Conservation (phyloP, 176 grass and related monocot species). For the Dendrocalamus sinicus region DNA sequence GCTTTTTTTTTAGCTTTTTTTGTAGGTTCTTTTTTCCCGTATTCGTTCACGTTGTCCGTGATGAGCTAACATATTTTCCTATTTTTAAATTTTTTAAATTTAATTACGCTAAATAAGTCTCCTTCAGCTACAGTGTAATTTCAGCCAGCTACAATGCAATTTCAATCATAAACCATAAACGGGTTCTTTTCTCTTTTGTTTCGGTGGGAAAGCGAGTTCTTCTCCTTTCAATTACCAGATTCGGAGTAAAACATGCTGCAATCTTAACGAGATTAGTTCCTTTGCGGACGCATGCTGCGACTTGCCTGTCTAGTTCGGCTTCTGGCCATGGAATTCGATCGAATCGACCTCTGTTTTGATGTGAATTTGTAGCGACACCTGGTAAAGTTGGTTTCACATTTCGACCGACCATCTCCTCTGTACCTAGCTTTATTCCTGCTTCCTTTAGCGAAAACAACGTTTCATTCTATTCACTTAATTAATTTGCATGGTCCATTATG, state of each 20-base stretch:
- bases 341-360: neutral
- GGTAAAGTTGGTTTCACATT: constrained; percentile 1
- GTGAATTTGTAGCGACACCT: neutral
- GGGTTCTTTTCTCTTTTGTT: neutral
- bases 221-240: neutral
- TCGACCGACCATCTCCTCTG: neutral
- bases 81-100: too few species aligned
- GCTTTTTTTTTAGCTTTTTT: too few species aligned
- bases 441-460: neutral
- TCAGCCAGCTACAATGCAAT: too few species aligned
- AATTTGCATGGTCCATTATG: neutral
- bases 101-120: too few species aligned
- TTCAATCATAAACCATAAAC: neutral
- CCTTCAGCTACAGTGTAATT: too few species aligned
- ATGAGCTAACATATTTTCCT: too few species aligned
- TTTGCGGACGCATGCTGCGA: too few species aligned
- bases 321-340: constrained; percentile 19
- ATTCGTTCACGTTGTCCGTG: too few species aligned
- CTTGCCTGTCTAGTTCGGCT: constrained; percentile 20
- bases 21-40: too few species aligned
- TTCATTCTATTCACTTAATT: neutral
- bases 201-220: neutral
- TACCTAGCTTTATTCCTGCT: neutral
- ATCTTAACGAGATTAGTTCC: constrained; percentile 28
- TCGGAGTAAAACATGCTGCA: constrained; percentile 1